Percentiles rank a stretch among this genome's conserved stretches.
phyloP scores from a whole-genome alignment of 192 early-diverging fungal genomes.

The Phlyctochytrium bullatum region DNA sequence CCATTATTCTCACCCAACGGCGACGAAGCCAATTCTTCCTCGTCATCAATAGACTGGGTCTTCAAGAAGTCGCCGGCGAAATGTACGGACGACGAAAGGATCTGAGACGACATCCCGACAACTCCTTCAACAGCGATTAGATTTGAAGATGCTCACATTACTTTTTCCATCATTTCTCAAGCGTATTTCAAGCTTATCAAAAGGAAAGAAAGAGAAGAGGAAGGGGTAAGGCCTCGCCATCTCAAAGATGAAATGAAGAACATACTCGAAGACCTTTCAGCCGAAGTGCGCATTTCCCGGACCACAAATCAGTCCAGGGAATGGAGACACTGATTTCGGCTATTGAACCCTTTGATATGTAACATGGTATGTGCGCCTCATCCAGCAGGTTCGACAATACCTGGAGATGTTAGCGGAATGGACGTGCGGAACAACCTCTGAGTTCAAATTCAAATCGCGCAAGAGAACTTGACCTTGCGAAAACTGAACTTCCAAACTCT shows the following conservation, averaged over 20 bases:
- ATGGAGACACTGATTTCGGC: conserved; percentile 66
- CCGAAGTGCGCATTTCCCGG: conserved; percentile 70
- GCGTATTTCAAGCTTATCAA: too few species aligned
- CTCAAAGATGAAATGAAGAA: background rate
- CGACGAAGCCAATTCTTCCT: too few species aligned
- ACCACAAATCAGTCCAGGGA: conserved; percentile 85
- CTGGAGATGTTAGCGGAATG: background rate
- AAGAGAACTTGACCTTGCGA: conserved; percentile 70
- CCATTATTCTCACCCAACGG: background rate
- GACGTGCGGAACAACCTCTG: conserved; percentile 48
- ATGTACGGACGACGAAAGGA: conserved; percentile 78
- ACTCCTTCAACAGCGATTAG: too few species aligned
- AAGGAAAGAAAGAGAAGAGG: too few species aligned
- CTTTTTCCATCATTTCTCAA: too few species aligned
- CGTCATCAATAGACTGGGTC: conserved; percentile 58
- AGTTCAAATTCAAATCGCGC: conserved; percentile 76
- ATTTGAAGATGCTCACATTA: too few species aligned
- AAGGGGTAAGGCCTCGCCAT: too few species aligned
- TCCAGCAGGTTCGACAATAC: background rate
- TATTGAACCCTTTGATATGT: conserved; percentile 68
- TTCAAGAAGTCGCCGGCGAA: conserved; percentile 87
- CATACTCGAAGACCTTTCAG: conserved; percentile 60
- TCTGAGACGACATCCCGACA: conserved; percentile 28
- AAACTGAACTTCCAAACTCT: conserved; percentile 83
- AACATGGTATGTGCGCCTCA: conserved; percentile 49